Evolutionary conservation across 2,329 filamentous ascomycete genomes (phyloP), one percentile per base, ranked within the genome.

Genomic region (Ampelomyces quisqualis): DNA sequence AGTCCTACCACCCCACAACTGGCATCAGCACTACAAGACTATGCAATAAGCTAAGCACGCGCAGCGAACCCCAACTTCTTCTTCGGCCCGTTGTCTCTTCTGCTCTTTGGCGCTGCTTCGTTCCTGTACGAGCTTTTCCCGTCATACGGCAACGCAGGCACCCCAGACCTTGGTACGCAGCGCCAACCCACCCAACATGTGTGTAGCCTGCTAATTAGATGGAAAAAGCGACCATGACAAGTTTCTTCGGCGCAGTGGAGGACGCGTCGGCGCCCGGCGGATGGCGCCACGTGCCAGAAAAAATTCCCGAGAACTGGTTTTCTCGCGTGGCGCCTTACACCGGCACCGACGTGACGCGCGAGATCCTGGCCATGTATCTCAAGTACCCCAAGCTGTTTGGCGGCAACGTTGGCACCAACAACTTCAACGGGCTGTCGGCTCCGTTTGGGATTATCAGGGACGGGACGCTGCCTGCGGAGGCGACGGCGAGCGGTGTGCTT

Each of bases 61-160:
- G 6, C 3, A 28, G n/a, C n/a, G 26, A 28, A 30, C 22, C 15
- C 8, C 3, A 15, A 24, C 18, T 73, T 73, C 59, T 72, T 56
- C 57, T 73, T 72, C 33, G 69, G 70, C n/a, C 70, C 70, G 1
- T 47, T 67, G 10, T 52, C 59, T 8, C 51, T 73, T 3, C 57
- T 74, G 5, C 60, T 72, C 11, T 71, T 65, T 45, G 70, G 71
- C 23, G 70, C 71, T 14, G 64, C 71, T 2, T 67, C 64, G 28
- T 73, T 74, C 62, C 45, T 74, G 9, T 74, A 73, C 57, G 65
- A 70, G 45, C 58, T 73, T 9, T 70, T 71, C 51, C 69, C 71
- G 5, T 35, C 64, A 42, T 58, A 49, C 33, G 54, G 53, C 0
- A 38, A 41, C 7, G 43, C 57, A 34, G 58, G 55, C 14, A 34